Percentiles rank a stretch among this genome's conserved stretches.
These are phyloP conservation scores for Ganoderma sinense DNA, from an alignment of 1,284 basidiomycete species.

Conservation along the genomic window DNA sequence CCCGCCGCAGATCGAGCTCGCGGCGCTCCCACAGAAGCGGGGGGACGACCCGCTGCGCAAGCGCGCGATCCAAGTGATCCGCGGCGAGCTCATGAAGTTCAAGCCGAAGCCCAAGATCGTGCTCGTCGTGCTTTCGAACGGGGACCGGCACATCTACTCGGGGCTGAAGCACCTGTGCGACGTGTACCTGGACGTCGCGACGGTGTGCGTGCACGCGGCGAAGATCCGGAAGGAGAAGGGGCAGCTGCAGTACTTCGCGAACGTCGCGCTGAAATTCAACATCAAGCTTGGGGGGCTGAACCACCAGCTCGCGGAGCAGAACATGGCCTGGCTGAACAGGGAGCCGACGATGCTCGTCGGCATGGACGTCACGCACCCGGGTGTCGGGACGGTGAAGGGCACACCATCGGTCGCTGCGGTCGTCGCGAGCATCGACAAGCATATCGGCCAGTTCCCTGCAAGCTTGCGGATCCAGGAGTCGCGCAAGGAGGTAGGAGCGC, in stretches of 20 bases:
- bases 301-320: conserved; percentile 59
- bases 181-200: conserved; percentile 66
- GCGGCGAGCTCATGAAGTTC: conserved; percentile 36
- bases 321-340: conserved; percentile 61
- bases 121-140: conserved; percentile 66
- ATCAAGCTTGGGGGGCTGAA: conserved; percentile 85
- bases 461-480: conserved; percentile 76
- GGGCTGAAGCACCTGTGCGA: conserved; percentile 78
- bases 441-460: conserved; percentile 75
- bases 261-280: conserved; percentile 82
- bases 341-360: conserved; percentile 80
- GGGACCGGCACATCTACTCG: conserved; percentile 74
- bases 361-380: conserved; percentile 86
- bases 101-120: conserved; percentile 43
- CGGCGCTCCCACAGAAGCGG: conserved; percentile 53
- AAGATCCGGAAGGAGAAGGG: conserved; percentile 71
- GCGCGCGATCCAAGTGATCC: conserved; percentile 49
- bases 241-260: conserved; percentile 77
- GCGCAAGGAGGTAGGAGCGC: conserved; percentile 70
- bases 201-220: conserved; percentile 70
- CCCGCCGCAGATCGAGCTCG: conserved; percentile 45
- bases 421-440: conserved; percentile 71
- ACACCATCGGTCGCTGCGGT: conserved; percentile 84
- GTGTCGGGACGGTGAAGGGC: conserved; percentile 67
- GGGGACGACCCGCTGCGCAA: conserved; percentile 55